Evolutionary conservation across 2,329 filamentous ascomycete species (phyloP), one percentile per base, ranked within the genome.

Genomic region (Ilyonectria mors-panacis): DNA sequence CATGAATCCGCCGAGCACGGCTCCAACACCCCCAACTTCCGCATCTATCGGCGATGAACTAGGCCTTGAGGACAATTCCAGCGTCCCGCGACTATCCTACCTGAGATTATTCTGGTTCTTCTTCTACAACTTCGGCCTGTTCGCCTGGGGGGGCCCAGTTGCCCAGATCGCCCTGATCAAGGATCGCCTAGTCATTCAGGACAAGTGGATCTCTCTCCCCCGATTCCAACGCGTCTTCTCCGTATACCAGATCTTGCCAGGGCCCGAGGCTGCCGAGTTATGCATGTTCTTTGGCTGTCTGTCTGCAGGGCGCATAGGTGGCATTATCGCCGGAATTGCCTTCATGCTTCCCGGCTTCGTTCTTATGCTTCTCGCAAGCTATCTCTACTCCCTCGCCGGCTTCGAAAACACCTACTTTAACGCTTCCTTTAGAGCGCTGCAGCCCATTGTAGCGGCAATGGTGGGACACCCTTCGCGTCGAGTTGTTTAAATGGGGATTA

Each of bases 231-330:
- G 58, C 58, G 58, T 60, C 58, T 60, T 65, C 56, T 65, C 63
- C 37, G 63, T 65, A 66, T 63, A 63, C 33, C 61, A 63, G 61
- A 63, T 63, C 45, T 33, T 63, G 23, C 61, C 61, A 28, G 61
- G 61, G 1, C 39, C 39, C 39, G 39, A 42, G n/a, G 39, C 39
- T 42, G 61, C 61, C 42, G 61, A 63, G 44, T 45, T 63, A 23
- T 63, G 61, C 21, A 63, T 63, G 53, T 63, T 63, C 33, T 63
- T 63, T 33, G 61, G 61, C 48, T 63, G 61, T 35, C 44, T 63
- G 53, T 63, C 61, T 39, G 61, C 61, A 13, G 61, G 61, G 13
- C 30, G 61, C 3, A 63, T 63, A 39, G 61, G 61, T 21, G 61
- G 61, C 23, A 57, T 63, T 23, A 19, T 63, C n/a, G 61, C 61